Evolutionary conservation across 2,329 filamentous ascomycete species (phyloP).

Genomic region (Colletotrichum sublineola): DNA sequence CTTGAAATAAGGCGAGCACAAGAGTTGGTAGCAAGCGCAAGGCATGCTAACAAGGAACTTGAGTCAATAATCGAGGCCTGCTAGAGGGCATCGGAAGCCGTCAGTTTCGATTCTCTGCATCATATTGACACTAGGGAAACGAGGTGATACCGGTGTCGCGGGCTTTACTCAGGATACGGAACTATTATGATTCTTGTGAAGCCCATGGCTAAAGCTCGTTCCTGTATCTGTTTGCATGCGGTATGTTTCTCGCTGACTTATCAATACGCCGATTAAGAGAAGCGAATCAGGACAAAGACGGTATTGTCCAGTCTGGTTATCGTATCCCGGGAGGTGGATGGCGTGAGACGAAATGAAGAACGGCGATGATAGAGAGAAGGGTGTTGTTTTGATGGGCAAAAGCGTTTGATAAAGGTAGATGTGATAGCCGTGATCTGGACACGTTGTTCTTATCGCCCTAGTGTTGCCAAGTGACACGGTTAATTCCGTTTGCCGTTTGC

Average conservation of each 20-base stretch:
- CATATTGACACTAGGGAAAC: not conserved
- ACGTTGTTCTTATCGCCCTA: too few species aligned
- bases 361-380: not conserved
- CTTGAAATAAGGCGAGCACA: not conserved
- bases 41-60: not conserved
- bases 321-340: not conserved
- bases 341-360: not conserved
- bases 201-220: not conserved
- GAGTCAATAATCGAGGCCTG: not conserved
- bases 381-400: too few species aligned
- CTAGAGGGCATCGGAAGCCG: not conserved
- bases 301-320: not conserved
- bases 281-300: not conserved
- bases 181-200: not conserved
- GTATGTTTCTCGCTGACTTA: conserved; percentile 1
- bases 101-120: not conserved
- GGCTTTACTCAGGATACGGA: not conserved
- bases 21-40: not conserved
- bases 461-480: too few species aligned
- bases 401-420: too few species aligned
- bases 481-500: too few species aligned
- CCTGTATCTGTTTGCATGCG: not conserved
- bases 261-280: not conserved
- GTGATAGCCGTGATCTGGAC: too few species aligned
- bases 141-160: not conserved